These are phyloP conservation scores for Boletus fagicola DNA, from an alignment of 768 basidiomycete genomes.

Conservation along the genomic window DNA sequence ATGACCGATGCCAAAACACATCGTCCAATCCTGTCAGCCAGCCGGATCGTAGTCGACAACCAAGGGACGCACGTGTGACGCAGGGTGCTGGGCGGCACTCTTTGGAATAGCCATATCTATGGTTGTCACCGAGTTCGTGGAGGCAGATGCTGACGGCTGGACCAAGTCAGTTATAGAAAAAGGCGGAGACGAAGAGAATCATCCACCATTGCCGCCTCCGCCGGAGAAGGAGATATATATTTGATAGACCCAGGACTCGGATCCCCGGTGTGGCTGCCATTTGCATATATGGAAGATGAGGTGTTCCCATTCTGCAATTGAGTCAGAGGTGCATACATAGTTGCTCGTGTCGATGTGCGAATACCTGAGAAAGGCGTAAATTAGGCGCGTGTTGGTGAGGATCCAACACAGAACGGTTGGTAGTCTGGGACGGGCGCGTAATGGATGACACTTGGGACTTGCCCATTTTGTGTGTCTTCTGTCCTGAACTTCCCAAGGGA, in stretches of 20 bases:
- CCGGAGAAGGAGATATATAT: conserved; percentile 5
- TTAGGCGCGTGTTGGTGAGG: conserved; percentile 14
- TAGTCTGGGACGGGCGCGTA: conserved; percentile 6
- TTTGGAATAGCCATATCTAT: conserved; percentile 20
- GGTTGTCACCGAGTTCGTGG: not conserved
- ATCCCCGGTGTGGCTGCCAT: not conserved
- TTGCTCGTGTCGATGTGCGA: not conserved
- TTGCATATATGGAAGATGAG: conserved; percentile 15
- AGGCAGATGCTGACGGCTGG: conserved; percentile 9
- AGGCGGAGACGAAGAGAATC: conserved; percentile 3
- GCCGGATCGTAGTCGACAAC: not conserved
- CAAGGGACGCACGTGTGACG: conserved; percentile 9
- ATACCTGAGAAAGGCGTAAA: conserved; percentile 14
- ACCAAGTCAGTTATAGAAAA: conserved; percentile 11
- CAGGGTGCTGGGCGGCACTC: not conserved
- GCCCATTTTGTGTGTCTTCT: conserved; percentile 15
- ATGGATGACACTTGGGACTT: conserved; percentile 7
- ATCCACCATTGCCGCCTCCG: conserved; percentile 16
- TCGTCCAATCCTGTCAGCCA: not conserved
- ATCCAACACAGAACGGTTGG: conserved; percentile 7
- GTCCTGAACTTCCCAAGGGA: conserved; percentile 1
- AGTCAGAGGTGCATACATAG: conserved; percentile 14
- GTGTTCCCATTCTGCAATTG: conserved; percentile 13
- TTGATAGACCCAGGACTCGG: conserved; percentile 10
- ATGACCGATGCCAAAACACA: not conserved